Base-by-base conservation (phyloP, 2,329 filamentous ascomycete species). In the Scedosporium boydii region DNA sequence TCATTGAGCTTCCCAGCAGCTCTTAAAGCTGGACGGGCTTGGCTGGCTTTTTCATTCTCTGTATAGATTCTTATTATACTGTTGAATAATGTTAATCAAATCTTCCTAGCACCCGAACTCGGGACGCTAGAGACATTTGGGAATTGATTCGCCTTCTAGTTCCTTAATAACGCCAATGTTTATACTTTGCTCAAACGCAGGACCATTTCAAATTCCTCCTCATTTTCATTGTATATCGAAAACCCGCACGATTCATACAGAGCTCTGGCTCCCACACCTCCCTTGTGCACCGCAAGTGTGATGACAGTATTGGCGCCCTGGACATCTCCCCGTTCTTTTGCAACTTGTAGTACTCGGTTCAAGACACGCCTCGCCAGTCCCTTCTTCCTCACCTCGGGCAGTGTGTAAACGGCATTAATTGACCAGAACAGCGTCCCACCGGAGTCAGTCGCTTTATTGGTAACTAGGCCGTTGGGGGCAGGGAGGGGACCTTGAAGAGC, bases 1-100 rank as follows among this genome's bases (percentile, higher is more conserved):
- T 73, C 16, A 70, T 75, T 29, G 62, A 68, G 60, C 53, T 71
- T n/a, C 66, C 66, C 7, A 27, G 48, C n/a, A 53, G 23, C 59
- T 18, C 44, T 1, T 53, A 38, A n/a, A 6, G 26, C 5, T 6
- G 21, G 6, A 27, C 2, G 3, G n/a, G 34, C 2, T 4, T 14
- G 34, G 34, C 34, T 38, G 4, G 34, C 34, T 9, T 38, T 12
- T 12, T 38, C 2, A 38, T 38, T 14, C 34, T 38, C 34, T 6
- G 34, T 38, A 38, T 14, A 38, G 3, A 38, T 12, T 38, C 34
- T 38, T 4, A 38, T 38, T 38, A 38, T 38, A 14, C 34, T 14
- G 34, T 38, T 38, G 10, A 38, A 38, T 38, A 38, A 38, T 38
- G 3, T 38, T 38, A 38, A 38, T 38, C 34, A 38, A 14, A 38